Evolutionary conservation across 495 filamentous ascomycete genomes (phyloP), one percentile per base, ranked within the genome.

Genomic region (Talaromyces nanjingensis): DNA sequence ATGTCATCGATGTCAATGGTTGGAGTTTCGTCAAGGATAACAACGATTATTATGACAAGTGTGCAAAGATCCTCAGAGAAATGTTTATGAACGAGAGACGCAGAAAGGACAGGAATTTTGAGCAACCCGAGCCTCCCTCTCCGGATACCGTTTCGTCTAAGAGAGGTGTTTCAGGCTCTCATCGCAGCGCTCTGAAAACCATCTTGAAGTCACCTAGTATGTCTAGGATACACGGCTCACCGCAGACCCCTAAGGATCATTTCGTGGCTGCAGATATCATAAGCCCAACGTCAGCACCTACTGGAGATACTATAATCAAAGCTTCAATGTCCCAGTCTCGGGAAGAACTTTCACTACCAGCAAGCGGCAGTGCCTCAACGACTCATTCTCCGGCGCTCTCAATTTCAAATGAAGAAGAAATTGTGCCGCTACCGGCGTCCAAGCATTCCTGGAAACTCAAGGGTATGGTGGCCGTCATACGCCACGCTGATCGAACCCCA

Each of bases 11-110:
- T 71, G 96, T 99, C 65, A 99, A 99, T 73, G 94, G 94, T 18
- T 99, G 94, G 94, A 97, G 93, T 70, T 99, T 99, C 71, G 94
- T 99, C 70, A 99, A 99, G 74, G 94, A 99, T 74, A 99, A 99
- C 70, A 92, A 97, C 54, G 92, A 96, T 55, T 99, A 99, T 69
- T 99, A 99, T 69, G 91, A 98, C 69, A 90, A 90, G 69, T 93
- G 89, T 67, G 87, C 94, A 14, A 86, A 76, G 58, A 96, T 98
- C 61, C 77, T 99, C 39, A 88, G 86, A 67, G 86, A 94, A 7
- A 91, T 91, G 71, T 99, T 98, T 70, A 76, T 93, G 62, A 83
- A 81, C 62, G 93, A 96, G 72, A 89, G 85, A 67, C 79, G 83
- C 57, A 81, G 78, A 59, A 76, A 73, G 62, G 79, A 86, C 29